Conservation (phyloP, 768 basidiomycete species). For the Mycena sanguinolenta region DNA sequence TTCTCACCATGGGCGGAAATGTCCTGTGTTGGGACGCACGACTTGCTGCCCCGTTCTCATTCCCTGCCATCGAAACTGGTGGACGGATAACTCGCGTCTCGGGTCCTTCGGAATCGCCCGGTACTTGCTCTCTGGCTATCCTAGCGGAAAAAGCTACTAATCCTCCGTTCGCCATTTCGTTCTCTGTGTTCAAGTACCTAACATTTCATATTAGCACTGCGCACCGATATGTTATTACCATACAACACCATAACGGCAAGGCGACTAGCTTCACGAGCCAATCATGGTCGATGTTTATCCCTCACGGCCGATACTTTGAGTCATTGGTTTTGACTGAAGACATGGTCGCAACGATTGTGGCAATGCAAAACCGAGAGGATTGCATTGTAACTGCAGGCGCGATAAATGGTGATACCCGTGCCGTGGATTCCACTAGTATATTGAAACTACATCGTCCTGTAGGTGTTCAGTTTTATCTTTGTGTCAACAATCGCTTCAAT, state of each 20-base stretch:
- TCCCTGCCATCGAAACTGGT: conserved; percentile 13
- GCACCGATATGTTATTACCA: conserved; percentile 22
- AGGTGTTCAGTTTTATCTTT: neutral
- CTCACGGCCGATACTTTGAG: neutral
- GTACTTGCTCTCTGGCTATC: conserved; percentile 9
- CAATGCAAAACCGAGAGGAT: neutral
- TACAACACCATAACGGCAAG: conserved; percentile 19
- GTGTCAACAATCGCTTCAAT: neutral
- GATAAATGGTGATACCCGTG: neutral
- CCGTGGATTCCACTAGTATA: neutral
- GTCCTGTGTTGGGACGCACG: conserved; percentile 28
- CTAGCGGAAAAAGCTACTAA: neutral
- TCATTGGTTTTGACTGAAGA: conserved; percentile 27
- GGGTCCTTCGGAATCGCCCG: conserved; percentile 2
- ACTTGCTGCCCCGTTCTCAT: neutral
- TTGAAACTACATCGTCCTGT: conserved; percentile 9
- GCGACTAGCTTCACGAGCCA: conserved; percentile 6
- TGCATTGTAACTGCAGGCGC: conserved; percentile 1
- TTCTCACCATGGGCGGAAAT: conserved; percentile 1
- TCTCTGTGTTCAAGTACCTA: neutral
- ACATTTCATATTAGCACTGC: conserved; percentile 15
- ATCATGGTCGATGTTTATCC: neutral
- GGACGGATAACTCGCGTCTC: conserved; percentile 16
- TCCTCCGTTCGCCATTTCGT: conserved; percentile 6
- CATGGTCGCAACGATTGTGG: conserved; percentile 11